Percentiles rank a stretch among this genome's conserved stretches.
These are phyloP conservation scores for Paragyromitra xinjiangensis DNA, from an alignment of 495 filamentous ascomycete species.

Conservation along the genomic window DNA sequence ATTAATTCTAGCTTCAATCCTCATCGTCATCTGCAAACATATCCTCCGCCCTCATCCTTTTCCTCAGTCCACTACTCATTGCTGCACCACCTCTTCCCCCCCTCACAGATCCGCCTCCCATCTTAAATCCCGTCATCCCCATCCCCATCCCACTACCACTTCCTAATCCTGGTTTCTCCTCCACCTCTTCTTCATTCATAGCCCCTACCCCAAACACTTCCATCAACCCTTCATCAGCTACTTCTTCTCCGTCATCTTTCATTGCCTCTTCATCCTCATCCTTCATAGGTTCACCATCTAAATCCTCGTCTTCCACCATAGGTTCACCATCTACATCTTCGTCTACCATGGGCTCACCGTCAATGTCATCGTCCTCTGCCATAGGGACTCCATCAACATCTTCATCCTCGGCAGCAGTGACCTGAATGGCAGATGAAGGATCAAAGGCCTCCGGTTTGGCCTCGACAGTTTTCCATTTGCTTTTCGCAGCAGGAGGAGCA, in stretches of 20 bases:
- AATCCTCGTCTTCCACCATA: constrained; percentile 54
- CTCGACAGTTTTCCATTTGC: constrained; percentile 78
- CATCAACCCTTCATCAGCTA: constrained; percentile 48
- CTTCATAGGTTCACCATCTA: constrained; percentile 45
- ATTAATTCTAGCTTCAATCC: background rate
- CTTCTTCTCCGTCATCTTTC: constrained; percentile 49
- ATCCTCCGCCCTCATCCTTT: constrained; percentile 84
- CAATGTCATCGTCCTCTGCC: constrained; percentile 62
- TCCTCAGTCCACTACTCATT: constrained; percentile 58
- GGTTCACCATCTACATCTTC: constrained; percentile 52
- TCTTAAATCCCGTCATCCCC: constrained; percentile 52
- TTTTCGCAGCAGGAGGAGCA: constrained; percentile 65
- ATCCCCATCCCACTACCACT: constrained; percentile 51
- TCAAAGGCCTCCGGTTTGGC: constrained; percentile 58
- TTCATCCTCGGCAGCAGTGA: constrained; percentile 61
- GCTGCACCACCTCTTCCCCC: background rate
- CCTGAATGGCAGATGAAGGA: constrained; percentile 60
- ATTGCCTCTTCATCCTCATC: constrained; percentile 44
- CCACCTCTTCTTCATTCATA: constrained; percentile 55
- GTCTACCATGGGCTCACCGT: constrained; percentile 63
- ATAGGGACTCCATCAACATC: constrained; percentile 67
- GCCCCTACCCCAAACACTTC: constrained; percentile 47
- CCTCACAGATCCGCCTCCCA: constrained; percentile 15
- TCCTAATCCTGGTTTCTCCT: constrained; percentile 55
- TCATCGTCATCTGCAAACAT: constrained; percentile 78